These are phyloP conservation scores for Metroxylon sagu DNA, from an alignment of 176 grass and related monocot genomes.

Conservation along the genomic window DNA sequence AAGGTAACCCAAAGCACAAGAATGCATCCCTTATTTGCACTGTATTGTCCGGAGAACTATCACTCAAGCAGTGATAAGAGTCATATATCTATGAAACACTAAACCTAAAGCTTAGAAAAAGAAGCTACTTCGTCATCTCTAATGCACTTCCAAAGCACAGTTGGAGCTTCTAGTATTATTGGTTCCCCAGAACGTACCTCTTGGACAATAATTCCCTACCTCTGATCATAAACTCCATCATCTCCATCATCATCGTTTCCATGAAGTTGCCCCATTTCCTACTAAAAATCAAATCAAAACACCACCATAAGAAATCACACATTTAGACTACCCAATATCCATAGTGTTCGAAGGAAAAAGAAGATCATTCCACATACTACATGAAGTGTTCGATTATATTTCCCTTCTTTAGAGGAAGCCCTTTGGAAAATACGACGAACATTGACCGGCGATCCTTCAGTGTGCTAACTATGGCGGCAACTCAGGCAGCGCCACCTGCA, in stretches of 20 bases:
- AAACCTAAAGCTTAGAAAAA: no score
- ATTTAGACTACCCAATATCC: neutral
- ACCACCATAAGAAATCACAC: neutral
- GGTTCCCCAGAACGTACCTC: no score
- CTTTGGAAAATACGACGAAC: slow-evolving; percentile 54
- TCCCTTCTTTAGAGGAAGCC: slow-evolving; percentile 25
- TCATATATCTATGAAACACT: no score
- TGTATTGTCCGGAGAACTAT: no score
- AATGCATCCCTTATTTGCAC: no score
- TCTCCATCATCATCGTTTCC: slow-evolving; percentile 10
- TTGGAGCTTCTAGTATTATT: no score
- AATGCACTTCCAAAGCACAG: no score
- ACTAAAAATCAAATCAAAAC: no score
- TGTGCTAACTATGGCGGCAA: slow-evolving; percentile 19
- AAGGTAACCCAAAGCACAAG: no score
- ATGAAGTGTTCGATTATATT: slow-evolving; percentile 56
- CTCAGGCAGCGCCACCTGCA: neutral
- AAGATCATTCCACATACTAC: slow-evolving; percentile 19
- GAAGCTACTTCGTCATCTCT: no score
- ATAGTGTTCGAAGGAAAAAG: neutral
- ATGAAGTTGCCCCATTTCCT: slow-evolving; percentile 38
- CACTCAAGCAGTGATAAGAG: no score
- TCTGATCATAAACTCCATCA: neutral
- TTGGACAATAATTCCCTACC: no score
- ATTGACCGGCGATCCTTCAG: slow-evolving; percentile 46